Evolutionary conservation across 352 stramenopile species (phyloP), one percentile per base, ranked within the genome.

Genomic region (Pythium apleroticum): DNA sequence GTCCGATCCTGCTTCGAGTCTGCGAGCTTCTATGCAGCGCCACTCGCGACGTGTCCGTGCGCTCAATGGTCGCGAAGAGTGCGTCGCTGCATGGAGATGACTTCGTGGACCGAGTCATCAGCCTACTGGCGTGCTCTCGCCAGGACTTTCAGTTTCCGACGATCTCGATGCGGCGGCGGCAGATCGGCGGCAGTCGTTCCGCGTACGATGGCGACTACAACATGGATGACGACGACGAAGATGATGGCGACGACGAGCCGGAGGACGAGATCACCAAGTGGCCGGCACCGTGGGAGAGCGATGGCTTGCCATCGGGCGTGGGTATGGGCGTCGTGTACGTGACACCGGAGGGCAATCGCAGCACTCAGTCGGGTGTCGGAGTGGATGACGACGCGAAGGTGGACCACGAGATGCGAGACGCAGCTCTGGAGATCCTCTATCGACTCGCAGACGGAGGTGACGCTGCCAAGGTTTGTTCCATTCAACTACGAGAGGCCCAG

Each of bases 301-400:
- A 92, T 35, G 81, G 81, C 5, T 65, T 87, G 22, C 76, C 81
- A 0, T 90, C 80, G 3, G 80, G 83, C 22, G 66, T 90, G 7
- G 83, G 83, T 37, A 90, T 94, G 78, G 86, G 86, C 39, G 77
- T 92, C 27, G 84, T 94, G 37, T 92, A 90, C 63, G 81, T 89
- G 19, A 90, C 78, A 45, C 73, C 79, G 0, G 81, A 90, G 37
- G 86, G 81, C 15, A 81, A 81, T 25, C 77, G 81, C n/a, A 83
- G 77, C 52, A 75, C 69, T 0, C 72, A 69, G 7, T 78, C 76
- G 1, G 56, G 35, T 15, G 66, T 60, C 0, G 68, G 53, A 5
- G 39, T 54, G 2, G 80, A 85, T 15, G 72, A 81, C 7, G 77
- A 83, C n/a, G 60, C 68, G 1, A 83, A 87, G 60, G 64, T 90